phyloP scores from a whole-genome alignment of 768 basidiomycete species.

The Mycena olivaceomarginata region DNA sequence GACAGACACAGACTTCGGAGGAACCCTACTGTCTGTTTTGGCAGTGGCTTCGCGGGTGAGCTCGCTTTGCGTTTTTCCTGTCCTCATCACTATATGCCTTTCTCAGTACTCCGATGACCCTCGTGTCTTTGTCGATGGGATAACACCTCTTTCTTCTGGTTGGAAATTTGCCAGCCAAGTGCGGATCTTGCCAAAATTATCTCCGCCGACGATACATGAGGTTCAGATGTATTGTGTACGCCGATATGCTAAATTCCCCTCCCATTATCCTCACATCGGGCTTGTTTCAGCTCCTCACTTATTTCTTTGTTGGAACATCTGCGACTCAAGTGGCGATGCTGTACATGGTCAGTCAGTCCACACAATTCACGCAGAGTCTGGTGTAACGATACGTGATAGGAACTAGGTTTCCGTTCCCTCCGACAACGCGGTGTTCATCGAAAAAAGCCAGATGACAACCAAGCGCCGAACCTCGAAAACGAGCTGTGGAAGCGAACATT shows the following conservation, averaged over 20 bases:
- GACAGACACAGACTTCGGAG: constrained; percentile 69
- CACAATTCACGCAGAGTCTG: not conserved
- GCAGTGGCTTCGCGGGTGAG: constrained; percentile 72
- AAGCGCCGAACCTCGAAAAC: not conserved
- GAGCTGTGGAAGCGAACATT: not conserved
- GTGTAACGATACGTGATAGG: not conserved
- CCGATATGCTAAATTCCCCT: constrained; percentile 4
- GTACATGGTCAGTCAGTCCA: constrained; percentile 53
- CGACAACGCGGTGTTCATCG: not conserved
- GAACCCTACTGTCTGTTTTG: constrained; percentile 78
- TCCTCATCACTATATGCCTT: constrained; percentile 58
- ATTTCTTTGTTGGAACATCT: constrained; percentile 63
- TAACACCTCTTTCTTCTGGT: constrained; percentile 64
- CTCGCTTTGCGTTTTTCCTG: constrained; percentile 55
- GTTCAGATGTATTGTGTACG: constrained; percentile 82
- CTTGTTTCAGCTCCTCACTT: constrained; percentile 50
- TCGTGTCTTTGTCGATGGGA: constrained; percentile 58
- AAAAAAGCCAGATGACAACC: not conserved
- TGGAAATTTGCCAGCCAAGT: constrained; percentile 80
- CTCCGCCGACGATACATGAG: constrained; percentile 78
- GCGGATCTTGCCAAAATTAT: constrained; percentile 72
- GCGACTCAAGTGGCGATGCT: constrained; percentile 74
- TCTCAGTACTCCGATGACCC: constrained; percentile 72
- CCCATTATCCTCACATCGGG: not conserved
- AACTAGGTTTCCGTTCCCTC: not conserved